Evolutionary conservation across 352 stramenopile species (phyloP), one percentile per base, ranked within the genome.

Genomic region (Globisporangium paroecandrum): DNA sequence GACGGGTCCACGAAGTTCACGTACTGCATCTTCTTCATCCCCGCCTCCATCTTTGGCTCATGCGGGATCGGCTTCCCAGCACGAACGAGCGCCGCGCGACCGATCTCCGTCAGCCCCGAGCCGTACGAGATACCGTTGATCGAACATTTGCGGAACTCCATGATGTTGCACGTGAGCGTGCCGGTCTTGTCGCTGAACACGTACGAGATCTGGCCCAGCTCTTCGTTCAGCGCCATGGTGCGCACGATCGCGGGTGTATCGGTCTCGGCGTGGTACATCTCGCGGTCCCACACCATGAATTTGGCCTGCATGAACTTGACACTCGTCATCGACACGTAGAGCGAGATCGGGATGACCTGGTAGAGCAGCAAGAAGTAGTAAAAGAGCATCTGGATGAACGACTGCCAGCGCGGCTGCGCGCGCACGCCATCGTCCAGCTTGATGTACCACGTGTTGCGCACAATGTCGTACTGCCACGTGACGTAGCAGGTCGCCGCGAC

Each of bases 121-220:
- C 95, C 95, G 76, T 98, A 98, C 22, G 87, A 81, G 64, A 90
- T 81, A 38, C 90, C 92, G 68, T 97, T 91, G 58, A 98, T 95
- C 36, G 86, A 97, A 72, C 89, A 98, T 56, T 94, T 92, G 66
- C 97, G 97, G 75, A 98, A 98, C 64, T 97, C 83, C 93, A 98
- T 98, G 34, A 97, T 74, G 71, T 98, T 98, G 64, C 89, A 89
- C 32, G 94, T 98, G 9, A 98, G 70, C 20, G 94, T 98, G 41
- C 94, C 94, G 7, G 93, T 98, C 73, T 98, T 98, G 70, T 98
- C 93, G 54, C 72, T 89, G 66, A 97, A 97, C 15, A 97, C 83
- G 69, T 94, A 94, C 27, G 80, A 89, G 27, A 98, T 90, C 73
- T 98, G 91, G 3, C 93, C 93, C 4, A 98, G 73, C 66, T 97